Percentiles rank a stretch among this genome's conserved stretches.
phyloP scores from a whole-genome alignment of 306 rosid species.

The Alnus glutinosa region DNA sequence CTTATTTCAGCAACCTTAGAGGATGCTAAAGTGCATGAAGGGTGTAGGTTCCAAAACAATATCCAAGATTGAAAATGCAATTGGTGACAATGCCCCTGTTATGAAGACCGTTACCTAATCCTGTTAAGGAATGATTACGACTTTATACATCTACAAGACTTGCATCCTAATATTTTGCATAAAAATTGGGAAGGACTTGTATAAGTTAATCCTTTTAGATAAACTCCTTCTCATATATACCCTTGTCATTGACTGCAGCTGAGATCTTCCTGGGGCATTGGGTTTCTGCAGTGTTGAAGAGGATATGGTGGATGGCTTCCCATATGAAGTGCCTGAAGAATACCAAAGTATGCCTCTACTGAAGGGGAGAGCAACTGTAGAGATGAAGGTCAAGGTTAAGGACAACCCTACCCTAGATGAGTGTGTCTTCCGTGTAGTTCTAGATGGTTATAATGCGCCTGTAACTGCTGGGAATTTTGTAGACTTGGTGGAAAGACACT shows the following conservation, averaged over 20 bases:
- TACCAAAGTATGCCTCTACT: slow-evolving; percentile 78
- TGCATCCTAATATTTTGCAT: slow-evolving; percentile 25
- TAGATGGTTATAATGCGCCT: slow-evolving; percentile 95
- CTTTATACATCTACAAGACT: slow-evolving; percentile 23
- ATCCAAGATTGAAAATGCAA: not conserved
- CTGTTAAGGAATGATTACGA: slow-evolving; percentile 17
- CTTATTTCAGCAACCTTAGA: not conserved
- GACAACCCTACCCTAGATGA: slow-evolving; percentile 84
- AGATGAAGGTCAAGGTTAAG: slow-evolving; percentile 97
- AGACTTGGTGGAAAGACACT: slow-evolving; percentile 90
- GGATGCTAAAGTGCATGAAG: not conserved
- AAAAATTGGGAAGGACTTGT: slow-evolving; percentile 42
- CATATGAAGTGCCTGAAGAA: slow-evolving; percentile 87
- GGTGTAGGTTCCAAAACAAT: not conserved
- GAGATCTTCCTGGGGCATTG: slow-evolving; percentile 99
- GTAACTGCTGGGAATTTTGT: slow-evolving; percentile 92
- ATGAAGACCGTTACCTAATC: not conserved
- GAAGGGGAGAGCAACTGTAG: slow-evolving; percentile 96
- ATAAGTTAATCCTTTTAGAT: slow-evolving; percentile 45
- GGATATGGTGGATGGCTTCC: slow-evolving; percentile 97
- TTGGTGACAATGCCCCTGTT: not conserved
- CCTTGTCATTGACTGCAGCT: slow-evolving; percentile 99
- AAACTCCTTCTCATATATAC: slow-evolving; percentile 73
- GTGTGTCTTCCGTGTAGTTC: slow-evolving; percentile 85
- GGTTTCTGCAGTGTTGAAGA: slow-evolving; percentile 99